Conservation (phyloP, 2,329 filamentous ascomycete genomes). For the Bipolaris zeicola region DNA sequence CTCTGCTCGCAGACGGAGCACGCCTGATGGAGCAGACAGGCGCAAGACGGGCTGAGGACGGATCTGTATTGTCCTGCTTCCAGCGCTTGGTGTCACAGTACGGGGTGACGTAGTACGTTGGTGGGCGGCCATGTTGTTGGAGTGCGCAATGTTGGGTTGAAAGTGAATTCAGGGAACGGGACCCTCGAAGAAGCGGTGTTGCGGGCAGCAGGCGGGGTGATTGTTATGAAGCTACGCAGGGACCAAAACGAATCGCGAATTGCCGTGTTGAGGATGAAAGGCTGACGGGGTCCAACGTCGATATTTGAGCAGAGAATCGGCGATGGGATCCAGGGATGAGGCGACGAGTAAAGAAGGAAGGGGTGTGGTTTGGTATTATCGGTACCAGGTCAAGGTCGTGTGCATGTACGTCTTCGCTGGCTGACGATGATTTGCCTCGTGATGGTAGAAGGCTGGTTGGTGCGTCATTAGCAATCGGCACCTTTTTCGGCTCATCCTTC, state of each 20-base stretch:
- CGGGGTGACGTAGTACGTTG: conserved; percentile 22
- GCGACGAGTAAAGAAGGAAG: conserved; percentile 20
- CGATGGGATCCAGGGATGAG: conserved; percentile 6
- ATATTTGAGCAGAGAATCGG: conserved; percentile 13
- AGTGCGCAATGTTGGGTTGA: conserved; percentile 70
- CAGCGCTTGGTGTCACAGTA: conserved; percentile 26
- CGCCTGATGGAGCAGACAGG: conserved; percentile 43
- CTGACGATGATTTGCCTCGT: conserved; percentile 39
- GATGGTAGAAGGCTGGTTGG: conserved; percentile 18
- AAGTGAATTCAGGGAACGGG: conserved; percentile 79
- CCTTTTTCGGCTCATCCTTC: conserved; percentile 16
- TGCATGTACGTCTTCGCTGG: conserved; percentile 47
- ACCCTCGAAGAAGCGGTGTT: conserved; percentile 22
- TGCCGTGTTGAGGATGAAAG: conserved; percentile 13
- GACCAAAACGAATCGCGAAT: conserved; percentile 17
- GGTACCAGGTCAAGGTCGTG: conserved; percentile 22
- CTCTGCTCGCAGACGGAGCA: conserved; percentile 51
- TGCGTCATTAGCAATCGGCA: conserved; percentile 33
- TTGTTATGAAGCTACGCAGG: conserved; percentile 20
- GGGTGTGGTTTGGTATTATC: conserved; percentile 21
- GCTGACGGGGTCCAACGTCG: conserved; percentile 9
- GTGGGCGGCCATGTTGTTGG: conserved; percentile 31
- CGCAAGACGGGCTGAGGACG: conserved; percentile 41
- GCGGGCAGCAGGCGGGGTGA: conserved; percentile 17
- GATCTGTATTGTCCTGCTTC: conserved; percentile 33